Evolutionary conservation across 192 early-diverging fungal genomes (phyloP), one percentile per base, ranked within the genome.

Genomic region (Backusella tuberculispora): DNA sequence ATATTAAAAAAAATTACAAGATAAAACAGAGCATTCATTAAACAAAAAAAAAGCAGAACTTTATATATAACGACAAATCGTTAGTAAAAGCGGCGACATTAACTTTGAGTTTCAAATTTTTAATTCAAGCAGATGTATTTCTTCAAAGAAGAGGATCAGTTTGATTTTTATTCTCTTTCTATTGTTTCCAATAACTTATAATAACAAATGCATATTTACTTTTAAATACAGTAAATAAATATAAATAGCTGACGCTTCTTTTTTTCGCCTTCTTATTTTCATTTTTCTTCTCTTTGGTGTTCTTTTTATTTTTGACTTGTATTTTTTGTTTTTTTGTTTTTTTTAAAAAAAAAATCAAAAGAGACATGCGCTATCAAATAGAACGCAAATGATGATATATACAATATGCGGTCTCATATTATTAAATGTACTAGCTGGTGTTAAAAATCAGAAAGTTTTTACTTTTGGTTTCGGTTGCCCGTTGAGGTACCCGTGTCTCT

Each of bases 401-500:
- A n/a, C n/a, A n/a, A n/a, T n/a, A n/a, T n/a, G n/a, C n/a, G n/a
- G n/a, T n/a, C n/a, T n/a, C n/a, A n/a, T n/a, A n/a, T n/a, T n/a
- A n/a, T n/a, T n/a, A n/a, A n/a, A n/a, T n/a, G n/a, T n/a, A n/a
- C n/a, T n/a, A n/a, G n/a, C n/a, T n/a, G n/a, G n/a, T n/a, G n/a
- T 50, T 50, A 7, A 50, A 50, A 50, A 50, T 50, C 48, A 50
- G 48, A n/a, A 50, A n/a, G 19, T 50, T 15, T 50, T 50, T n/a
- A 50, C n/a, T 50, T 50, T 50, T 50, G 48, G 48, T 50, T 50
- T 50, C 48, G 48, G 48, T 50, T 50, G 17, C 48, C 48, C 48
- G 48, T 50, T n/a, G n/a, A n/a, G n/a, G n/a, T n/a, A n/a, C n/a
- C n/a, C n/a, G 48, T 19, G 5, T 42, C 7, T 50, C 17, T 19